A percentile compares a stretch with the other conserved stretches of the same genome.
phyloP scores from a whole-genome alignment of 805 yeast genomes.

The Zygotorulaspora florentina region DNA sequence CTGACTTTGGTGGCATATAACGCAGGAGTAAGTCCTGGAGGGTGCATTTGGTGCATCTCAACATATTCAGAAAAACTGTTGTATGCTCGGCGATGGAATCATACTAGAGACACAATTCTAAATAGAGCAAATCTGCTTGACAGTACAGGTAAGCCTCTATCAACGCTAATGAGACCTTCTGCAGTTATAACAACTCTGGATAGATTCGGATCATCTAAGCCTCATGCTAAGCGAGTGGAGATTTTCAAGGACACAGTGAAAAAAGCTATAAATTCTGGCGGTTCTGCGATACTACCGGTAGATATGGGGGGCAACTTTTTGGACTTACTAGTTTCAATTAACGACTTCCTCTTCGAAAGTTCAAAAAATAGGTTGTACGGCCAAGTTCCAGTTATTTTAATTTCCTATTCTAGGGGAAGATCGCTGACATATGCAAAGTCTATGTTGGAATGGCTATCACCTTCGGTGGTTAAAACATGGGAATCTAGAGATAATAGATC shows the following conservation, averaged over 20 bases:
- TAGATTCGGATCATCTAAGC: constrained; percentile 55
- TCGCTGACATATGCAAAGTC: constrained; percentile 76
- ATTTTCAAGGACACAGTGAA: constrained; percentile 63
- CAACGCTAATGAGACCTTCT: constrained; percentile 70
- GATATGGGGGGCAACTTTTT: constrained; percentile 75
- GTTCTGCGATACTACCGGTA: constrained; percentile 79
- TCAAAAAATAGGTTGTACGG: constrained; percentile 35
- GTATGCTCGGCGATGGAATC: constrained; percentile 93
- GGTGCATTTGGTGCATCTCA: constrained; percentile 78
- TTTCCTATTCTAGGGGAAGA: constrained; percentile 78
- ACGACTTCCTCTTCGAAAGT: constrained; percentile 48
- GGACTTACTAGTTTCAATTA: constrained; percentile 72
- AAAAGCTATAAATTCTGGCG: constrained; percentile 38
- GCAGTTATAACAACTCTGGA: constrained; percentile 65
- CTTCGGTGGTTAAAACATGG: constrained; percentile 81
- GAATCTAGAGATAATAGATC: constrained; percentile 59
- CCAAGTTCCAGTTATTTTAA: constrained; percentile 64
- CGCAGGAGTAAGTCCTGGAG: constrained; percentile 93
- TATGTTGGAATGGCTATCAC: constrained; percentile 94
- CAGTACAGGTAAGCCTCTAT: constrained; percentile 55
- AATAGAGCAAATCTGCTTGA: constrained; percentile 64
- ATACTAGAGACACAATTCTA: constrained; percentile 79
- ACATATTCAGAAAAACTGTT: constrained; percentile 75
- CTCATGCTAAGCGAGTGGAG: constrained; percentile 61
- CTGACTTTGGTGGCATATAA: constrained; percentile 73